phyloP scores from a whole-genome alignment of 139 green algal genomes.

The Microglena sp. region DNA sequence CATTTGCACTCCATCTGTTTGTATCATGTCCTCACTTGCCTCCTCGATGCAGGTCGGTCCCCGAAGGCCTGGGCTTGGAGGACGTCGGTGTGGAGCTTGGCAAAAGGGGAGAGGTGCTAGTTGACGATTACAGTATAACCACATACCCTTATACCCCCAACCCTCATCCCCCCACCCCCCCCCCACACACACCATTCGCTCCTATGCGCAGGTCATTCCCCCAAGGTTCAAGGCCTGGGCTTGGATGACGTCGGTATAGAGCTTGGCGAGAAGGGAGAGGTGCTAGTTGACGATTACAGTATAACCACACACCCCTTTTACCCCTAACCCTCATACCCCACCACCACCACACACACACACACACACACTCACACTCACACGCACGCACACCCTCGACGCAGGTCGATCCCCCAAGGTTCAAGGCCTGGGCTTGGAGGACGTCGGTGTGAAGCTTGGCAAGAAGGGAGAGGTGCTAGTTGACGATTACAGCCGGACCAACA shows the following conservation, averaged over 20 bases:
- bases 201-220: conserved; percentile 67
- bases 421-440: conserved; percentile 60
- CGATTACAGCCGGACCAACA: conserved; percentile 72
- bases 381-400: too few relatives aligned
- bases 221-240: conserved; percentile 62
- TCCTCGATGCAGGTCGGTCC: conserved; percentile 69
- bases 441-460: conserved; percentile 51
- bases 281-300: conserved; percentile 86
- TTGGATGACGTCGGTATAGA: conserved; percentile 69
- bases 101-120: conserved; percentile 45
- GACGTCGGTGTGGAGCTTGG: conserved; percentile 58
- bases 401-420: conserved; percentile 71
- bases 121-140: conserved; percentile 85
- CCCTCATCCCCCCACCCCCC: too few relatives aligned
- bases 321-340: too few relatives aligned
- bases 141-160: too few relatives aligned
- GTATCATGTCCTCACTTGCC: too few relatives aligned
- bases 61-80: conserved; percentile 65
- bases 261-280: conserved; percentile 33
- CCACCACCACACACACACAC: too few relatives aligned
- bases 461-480: conserved; percentile 71
- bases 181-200: too few relatives aligned
- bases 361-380: too few relatives aligned
- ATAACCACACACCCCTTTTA: too few relatives aligned
- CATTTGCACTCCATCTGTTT: too few relatives aligned